Base-by-base conservation (phyloP, 352 stramenopile species). In the Phytophthora pisi region DNA sequence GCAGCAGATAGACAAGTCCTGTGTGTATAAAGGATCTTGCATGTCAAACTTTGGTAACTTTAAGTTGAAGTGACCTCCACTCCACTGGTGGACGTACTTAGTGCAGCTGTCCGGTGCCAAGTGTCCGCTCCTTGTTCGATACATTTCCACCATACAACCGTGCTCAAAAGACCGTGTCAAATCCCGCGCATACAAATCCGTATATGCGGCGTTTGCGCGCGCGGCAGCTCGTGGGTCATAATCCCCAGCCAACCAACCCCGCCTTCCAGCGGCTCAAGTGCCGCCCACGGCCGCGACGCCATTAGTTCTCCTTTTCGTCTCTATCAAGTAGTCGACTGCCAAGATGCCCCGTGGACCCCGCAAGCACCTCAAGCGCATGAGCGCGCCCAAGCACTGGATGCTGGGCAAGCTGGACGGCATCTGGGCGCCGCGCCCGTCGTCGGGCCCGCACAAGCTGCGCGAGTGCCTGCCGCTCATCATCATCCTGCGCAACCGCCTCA, bases 401-500 rank as follows among this genome's bases (percentile, higher is more conserved):
- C 87, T 95, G 51, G 86, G 84, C 72, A 96, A 97, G 80, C 83
- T 97, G 51, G 90, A 96, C 76, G 90, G 90, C 67, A 95, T 98
- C 66, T 97, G 88, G 88, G 90, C 91, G 31, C 97, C 97, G 34
- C 92, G 96, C 68, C 96, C 97, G 68, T 98, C 93, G 65, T 86
- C 94, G 54, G 97, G 98, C 78, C 98, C 98, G 72, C 97, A 99
- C 96, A 99, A 99, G 89, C 82, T 98, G 56, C 96, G 97, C 72
- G 97, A 99, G 83, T 99, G 96, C 82, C 76, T 99, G 71, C 98
- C 97, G 55, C 79, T 99, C 57, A 87, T 97, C 66, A 96, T 99
- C 68, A 98, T 99, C 75, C 91, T 99, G 63, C 96, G 97, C 74
- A 99, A 99, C 82, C 94, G 97, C 64, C 93, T 99, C 18, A 99